phyloP scores from a whole-genome alignment of 257 asterid species.

The Salvia miltiorrhiza region DNA sequence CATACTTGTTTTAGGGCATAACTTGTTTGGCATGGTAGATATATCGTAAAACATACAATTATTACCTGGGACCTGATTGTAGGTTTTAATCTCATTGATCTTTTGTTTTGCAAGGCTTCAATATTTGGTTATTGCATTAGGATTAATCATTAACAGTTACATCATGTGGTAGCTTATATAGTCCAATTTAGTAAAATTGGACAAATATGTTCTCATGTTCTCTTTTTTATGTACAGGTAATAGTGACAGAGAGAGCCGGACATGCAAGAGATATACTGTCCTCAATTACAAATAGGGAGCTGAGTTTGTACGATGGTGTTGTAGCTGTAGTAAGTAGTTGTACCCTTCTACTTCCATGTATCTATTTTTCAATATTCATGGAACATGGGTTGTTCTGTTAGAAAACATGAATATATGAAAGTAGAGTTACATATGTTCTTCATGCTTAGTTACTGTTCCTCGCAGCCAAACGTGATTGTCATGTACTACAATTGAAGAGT shows the following conservation, averaged over 20 bases:
- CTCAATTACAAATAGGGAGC: conserved; percentile 64
- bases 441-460: background rate
- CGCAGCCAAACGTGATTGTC: background rate
- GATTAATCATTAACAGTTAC: background rate
- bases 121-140: background rate
- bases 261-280: conserved; percentile 83
- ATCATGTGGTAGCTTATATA: background rate
- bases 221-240: conserved; percentile 50
- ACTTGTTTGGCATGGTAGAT: conserved; percentile 7
- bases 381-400: background rate
- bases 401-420: background rate
- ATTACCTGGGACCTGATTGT: background rate
- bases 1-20: background rate
- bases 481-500: background rate
- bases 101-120: conserved; percentile 2
- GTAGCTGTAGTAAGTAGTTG: conserved; percentile 80
- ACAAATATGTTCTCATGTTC: conserved; percentile 4
- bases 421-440: background rate
- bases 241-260: conserved; percentile 82
- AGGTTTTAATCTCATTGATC: conserved; percentile 9
- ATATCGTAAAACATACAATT: background rate
- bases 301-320: conserved; percentile 75
- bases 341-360: conserved; percentile 11
- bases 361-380: conserved; percentile 7
- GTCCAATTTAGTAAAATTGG: conserved; percentile 9